phyloP scores from a whole-genome alignment of 2,329 filamentous ascomycete species.

The Hawksworthiomyces lignivorus region DNA sequence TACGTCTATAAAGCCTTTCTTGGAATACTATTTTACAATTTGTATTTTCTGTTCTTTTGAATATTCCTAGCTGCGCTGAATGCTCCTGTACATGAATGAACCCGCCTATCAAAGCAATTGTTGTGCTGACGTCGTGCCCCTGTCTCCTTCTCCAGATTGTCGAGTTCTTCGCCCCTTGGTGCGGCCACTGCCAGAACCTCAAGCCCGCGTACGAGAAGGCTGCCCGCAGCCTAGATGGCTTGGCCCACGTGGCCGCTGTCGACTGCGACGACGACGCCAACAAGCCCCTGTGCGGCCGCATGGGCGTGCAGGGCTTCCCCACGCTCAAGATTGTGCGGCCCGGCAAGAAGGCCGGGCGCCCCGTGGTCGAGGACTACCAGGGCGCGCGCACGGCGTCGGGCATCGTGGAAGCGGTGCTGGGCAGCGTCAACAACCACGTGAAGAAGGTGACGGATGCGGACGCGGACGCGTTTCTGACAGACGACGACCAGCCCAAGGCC shows the following conservation, averaged over 20 bases:
- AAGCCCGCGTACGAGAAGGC: slow-evolving; percentile 94
- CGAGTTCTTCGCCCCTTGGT: slow-evolving; percentile 97
- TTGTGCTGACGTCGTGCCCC: too few relatives aligned
- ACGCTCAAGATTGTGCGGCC: slow-evolving; percentile 91
- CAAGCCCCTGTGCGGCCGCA: slow-evolving; percentile 74
- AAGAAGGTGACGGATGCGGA: slow-evolving; percentile 73
- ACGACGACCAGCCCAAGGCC: slow-evolving; percentile 71
- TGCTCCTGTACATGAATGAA: too few relatives aligned
- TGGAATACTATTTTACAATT: too few relatives aligned
- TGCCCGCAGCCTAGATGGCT: slow-evolving; percentile 77
- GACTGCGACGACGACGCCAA: slow-evolving; percentile 93
- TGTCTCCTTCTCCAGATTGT: slow-evolving; percentile 46
- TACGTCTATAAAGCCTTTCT: slow-evolving; percentile 36
- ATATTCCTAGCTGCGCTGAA: too few relatives aligned
- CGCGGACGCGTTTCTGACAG: slow-evolving; percentile 66
- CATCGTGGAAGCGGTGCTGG: slow-evolving; percentile 77
- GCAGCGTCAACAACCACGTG: slow-evolving; percentile 89
- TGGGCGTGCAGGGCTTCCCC: slow-evolving; percentile 91
- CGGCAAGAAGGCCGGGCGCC: slow-evolving; percentile 63
- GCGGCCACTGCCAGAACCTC: slow-evolving; percentile 92
- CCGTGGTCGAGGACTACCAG: slow-evolving; percentile 83
- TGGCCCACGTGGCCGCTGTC: slow-evolving; percentile 89
- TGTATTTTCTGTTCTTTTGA: background rate
- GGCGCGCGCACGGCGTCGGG: slow-evolving; percentile 74
- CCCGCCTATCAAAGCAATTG: too few relatives aligned